Evolutionary conservation across 2,329 filamentous ascomycete genomes (phyloP).

Genomic region (Colletotrichum melonis): DNA sequence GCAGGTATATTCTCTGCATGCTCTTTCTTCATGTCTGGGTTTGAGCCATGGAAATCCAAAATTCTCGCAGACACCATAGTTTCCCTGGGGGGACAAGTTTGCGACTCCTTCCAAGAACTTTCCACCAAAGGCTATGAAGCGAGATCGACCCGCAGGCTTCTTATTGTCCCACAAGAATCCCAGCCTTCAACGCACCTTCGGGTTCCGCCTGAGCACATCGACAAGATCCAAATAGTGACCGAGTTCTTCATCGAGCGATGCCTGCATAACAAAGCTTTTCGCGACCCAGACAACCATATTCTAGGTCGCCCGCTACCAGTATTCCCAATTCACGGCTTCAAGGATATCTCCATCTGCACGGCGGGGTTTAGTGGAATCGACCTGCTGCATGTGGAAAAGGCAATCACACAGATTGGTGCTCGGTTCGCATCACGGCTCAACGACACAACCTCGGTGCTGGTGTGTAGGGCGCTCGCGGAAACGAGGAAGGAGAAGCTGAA

Average conservation of each 20-base stretch:
- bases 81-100: conserved; percentile 60
- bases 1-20: conserved; percentile 64
- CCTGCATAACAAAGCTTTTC: conserved; percentile 78
- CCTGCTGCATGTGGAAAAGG: conserved; percentile 84
- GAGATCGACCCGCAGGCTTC: conserved; percentile 54
- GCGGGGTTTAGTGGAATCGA: conserved; percentile 88
- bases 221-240: conserved; percentile 70
- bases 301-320: conserved; percentile 81
- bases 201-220: conserved; percentile 48
- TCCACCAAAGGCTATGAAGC: conserved; percentile 43
- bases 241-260: conserved; percentile 96
- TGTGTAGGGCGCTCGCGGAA: conserved; percentile 71
- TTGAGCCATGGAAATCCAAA: conserved; percentile 62
- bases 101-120: conserved; percentile 54
- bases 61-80: conserved; percentile 59
- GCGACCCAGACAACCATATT: conserved; percentile 76
- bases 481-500: conserved; percentile 81
- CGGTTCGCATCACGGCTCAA: conserved; percentile 84
- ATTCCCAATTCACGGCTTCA: conserved; percentile 78
- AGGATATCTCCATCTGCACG: conserved; percentile 78
- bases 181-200: conserved; percentile 57
- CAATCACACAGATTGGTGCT: conserved; percentile 81
- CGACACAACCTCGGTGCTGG: conserved; percentile 76
- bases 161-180: conserved; percentile 66
- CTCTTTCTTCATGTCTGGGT: conserved; percentile 71